phyloP scores from a whole-genome alignment of 75 land plant genomes.

The Gnetum montanum region DNA sequence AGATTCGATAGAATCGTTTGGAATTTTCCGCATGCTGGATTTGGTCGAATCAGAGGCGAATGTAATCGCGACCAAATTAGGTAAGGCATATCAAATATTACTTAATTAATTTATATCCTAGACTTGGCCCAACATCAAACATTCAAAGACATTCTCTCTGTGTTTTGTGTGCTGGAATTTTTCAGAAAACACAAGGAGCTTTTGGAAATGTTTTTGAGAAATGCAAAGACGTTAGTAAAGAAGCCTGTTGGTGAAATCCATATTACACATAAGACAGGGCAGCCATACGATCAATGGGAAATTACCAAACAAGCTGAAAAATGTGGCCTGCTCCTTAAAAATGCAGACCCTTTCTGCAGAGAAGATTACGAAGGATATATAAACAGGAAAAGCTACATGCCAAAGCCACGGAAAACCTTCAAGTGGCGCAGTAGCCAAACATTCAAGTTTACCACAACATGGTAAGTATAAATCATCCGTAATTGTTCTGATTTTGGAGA shows the following conservation, averaged over 20 bases:
- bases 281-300: slow-evolving; percentile 33
- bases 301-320: slow-evolving; percentile 24
- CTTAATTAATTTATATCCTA: neutral
- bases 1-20: slow-evolving; percentile 39
- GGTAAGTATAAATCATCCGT: too few species aligned
- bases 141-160: too few species aligned
- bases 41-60: slow-evolving; percentile 13
- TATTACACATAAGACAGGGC: slow-evolving; percentile 21
- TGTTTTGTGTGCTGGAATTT: neutral
- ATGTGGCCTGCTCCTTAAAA: slow-evolving; percentile 17
- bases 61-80: slow-evolving; percentile 11
- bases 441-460: too few species aligned
- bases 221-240: slow-evolving; percentile 18
- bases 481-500: too few species aligned
- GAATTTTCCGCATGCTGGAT: slow-evolving; percentile 62
- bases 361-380: slow-evolving; percentile 29
- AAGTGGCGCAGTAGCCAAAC: too few species aligned
- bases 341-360: slow-evolving; percentile 9
- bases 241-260: slow-evolving; percentile 26
- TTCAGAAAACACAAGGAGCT: slow-evolving; percentile 24
- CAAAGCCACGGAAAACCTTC: too few species aligned
- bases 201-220: slow-evolving; percentile 27
- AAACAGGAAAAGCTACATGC: slow-evolving; percentile 19
- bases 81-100: slow-evolving; percentile 2
- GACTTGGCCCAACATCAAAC: neutral